These are phyloP conservation scores for Sutorius eximius DNA, from an alignment of 1,284 basidiomycete species.

Conservation along the genomic window DNA sequence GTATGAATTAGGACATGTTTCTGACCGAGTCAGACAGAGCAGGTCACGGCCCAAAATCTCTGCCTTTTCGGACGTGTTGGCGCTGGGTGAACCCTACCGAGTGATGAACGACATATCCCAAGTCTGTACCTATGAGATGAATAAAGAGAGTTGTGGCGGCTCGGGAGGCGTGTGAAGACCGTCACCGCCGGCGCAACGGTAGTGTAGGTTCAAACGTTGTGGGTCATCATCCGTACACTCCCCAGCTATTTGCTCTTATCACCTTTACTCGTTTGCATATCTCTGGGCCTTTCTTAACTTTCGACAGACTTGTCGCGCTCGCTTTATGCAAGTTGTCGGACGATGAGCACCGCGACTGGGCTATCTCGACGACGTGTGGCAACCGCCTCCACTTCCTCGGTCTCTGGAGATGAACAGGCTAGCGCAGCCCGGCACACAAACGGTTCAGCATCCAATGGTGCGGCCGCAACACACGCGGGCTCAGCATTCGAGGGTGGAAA, in stretches of 20 bases:
- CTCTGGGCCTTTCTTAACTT: neutral
- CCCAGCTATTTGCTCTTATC: slow-evolving; percentile 2
- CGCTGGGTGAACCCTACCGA: neutral
- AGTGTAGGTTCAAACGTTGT: slow-evolving; percentile 6
- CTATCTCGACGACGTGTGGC: slow-evolving; percentile 55
- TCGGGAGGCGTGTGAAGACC: slow-evolving; percentile 15
- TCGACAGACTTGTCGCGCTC: neutral
- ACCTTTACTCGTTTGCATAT: slow-evolving; percentile 3
- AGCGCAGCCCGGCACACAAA: slow-evolving; percentile 32
- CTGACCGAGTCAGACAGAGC: neutral
- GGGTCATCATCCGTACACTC: neutral
- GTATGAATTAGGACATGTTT: neutral
- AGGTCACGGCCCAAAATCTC: neutral
- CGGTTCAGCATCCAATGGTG: slow-evolving; percentile 37
- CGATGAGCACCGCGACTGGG: slow-evolving; percentile 45
- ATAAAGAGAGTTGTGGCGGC: neutral
- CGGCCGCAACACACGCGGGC: slow-evolving; percentile 51
- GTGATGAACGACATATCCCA: too few relatives aligned
- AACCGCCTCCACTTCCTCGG: slow-evolving; percentile 40
- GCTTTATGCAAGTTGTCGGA: slow-evolving; percentile 28
- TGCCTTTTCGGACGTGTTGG: neutral
- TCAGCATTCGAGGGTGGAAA: slow-evolving; percentile 80
- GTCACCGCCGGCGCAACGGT: slow-evolving; percentile 10
- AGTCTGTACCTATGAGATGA: neutral
- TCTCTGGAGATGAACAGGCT: slow-evolving; percentile 35